Percentiles rank a stretch among this genome's conserved stretches.
Conservation (phyloP, 192 early-diverging fungal species). For the Coemansia sp. region DNA sequence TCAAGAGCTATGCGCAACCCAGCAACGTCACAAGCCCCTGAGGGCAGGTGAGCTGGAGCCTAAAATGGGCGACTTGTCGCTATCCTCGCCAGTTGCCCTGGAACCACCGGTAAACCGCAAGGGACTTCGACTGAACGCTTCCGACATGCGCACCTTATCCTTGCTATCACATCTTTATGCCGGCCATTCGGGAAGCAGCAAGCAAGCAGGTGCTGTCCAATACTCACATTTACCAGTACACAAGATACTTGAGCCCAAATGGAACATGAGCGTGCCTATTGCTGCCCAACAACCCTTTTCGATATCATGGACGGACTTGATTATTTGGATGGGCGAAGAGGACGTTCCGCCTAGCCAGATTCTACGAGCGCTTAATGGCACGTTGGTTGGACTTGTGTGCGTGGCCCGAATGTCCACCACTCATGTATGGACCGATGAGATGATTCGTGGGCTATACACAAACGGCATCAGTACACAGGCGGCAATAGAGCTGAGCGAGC, state of each 20-base stretch:
- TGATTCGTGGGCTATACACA: conserved; percentile 18
- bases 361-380: conserved; percentile 80
- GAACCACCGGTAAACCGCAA: conserved; percentile 4
- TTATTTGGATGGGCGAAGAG: conserved; percentile 66
- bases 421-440: conserved; percentile 31
- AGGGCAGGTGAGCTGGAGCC: not conserved
- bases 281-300: conserved; percentile 58
- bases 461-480: conserved; percentile 34
- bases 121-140: conserved; percentile 56
- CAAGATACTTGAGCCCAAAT: conserved; percentile 12
- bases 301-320: conserved; percentile 63
- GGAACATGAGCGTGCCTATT: conserved; percentile 59
- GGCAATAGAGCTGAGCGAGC: conserved; percentile 30
- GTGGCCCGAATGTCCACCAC: conserved; percentile 19
- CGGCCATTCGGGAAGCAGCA: not conserved
- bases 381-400: conserved; percentile 73
- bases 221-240: not conserved
- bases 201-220: not conserved
- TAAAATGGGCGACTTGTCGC: not conserved
- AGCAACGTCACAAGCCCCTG: not conserved
- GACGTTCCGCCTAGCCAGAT: conserved; percentile 79
- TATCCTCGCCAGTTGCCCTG: not conserved
- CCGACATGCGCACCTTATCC: conserved; percentile 65
- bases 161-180: conserved; percentile 71
- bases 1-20: not conserved